Percentiles rank a stretch among this genome's conserved stretches.
Conservation (phyloP, 345 rosid genomes). For the Eucalyptus rudis region DNA sequence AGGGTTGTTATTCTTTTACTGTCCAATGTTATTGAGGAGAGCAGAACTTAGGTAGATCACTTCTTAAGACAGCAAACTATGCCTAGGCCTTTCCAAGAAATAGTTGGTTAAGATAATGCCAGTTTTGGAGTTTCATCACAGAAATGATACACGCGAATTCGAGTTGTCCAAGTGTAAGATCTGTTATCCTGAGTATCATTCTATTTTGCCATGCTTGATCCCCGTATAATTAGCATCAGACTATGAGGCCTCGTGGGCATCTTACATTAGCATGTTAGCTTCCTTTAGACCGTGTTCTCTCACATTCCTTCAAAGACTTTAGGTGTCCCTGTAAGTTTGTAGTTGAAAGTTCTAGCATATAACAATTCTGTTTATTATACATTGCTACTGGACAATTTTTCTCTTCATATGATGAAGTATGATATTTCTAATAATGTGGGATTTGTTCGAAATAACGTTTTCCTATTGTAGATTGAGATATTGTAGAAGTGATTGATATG, state of each 20-base stretch:
- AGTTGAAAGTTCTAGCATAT: neutral
- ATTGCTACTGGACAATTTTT: neutral
- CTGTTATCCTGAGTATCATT: neutral
- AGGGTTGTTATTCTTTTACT: neutral
- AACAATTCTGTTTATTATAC: neutral
- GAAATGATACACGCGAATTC: neutral
- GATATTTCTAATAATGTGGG: neutral
- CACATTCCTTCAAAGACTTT: neutral
- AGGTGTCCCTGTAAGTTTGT: neutral
- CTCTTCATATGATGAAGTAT: neutral
- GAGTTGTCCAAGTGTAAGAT: neutral
- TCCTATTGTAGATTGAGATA: neutral
- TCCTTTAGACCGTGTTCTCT: neutral
- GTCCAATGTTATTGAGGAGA: neutral
- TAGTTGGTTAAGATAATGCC: neutral
- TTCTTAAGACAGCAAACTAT: neutral
- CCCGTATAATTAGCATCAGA: neutral
- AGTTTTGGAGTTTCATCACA: neutral
- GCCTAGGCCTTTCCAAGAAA: neutral
- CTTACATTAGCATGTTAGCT: neutral
- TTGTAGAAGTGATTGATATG: neutral
- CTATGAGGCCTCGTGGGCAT: neutral
- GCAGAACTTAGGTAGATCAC: neutral
- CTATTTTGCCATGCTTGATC: neutral
- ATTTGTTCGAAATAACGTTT: neutral